A percentile compares a stretch with the other conserved stretches of the same genome.
Evolutionary conservation across 306 rosid genomes (phyloP).

Genomic region (Castanopsis chinensis): DNA sequence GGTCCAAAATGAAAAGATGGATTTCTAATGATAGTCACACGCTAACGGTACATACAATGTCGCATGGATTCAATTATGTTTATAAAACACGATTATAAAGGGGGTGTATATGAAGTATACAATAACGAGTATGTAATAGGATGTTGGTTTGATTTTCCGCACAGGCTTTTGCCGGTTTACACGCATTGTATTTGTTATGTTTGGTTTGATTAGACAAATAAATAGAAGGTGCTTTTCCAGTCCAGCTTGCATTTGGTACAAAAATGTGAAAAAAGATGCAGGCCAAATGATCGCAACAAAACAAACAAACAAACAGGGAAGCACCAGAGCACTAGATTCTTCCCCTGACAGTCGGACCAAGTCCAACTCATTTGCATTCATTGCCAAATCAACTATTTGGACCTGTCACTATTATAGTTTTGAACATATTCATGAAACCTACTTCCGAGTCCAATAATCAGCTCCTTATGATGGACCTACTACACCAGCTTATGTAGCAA

Average conservation of each 20-base stretch:
- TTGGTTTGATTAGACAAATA: not conserved
- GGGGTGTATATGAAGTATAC: too few relatives aligned
- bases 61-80: too few relatives aligned
- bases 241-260: not conserved
- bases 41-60: too few relatives aligned
- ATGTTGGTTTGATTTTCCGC: too few relatives aligned
- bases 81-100: too few relatives aligned
- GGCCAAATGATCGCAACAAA: not conserved
- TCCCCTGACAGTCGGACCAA: not conserved
- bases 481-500: too few relatives aligned
- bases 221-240: not conserved
- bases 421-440: not conserved
- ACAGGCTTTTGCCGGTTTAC: not conserved
- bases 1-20: too few relatives aligned
- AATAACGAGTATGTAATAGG: too few relatives aligned
- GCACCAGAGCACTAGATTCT: not conserved
- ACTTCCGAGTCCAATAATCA: not conserved
- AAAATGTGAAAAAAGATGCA: not conserved
- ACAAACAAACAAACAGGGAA: slow-evolving; percentile 2
- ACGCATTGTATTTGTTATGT: not conserved
- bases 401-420: not conserved
- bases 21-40: too few relatives aligned
- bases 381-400: not conserved
- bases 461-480: not conserved
- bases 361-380: not conserved